Evolutionary conservation across 257 asterid genomes (phyloP), one percentile per base, ranked within the genome.

Genomic region (Thymus mandschuricus): DNA sequence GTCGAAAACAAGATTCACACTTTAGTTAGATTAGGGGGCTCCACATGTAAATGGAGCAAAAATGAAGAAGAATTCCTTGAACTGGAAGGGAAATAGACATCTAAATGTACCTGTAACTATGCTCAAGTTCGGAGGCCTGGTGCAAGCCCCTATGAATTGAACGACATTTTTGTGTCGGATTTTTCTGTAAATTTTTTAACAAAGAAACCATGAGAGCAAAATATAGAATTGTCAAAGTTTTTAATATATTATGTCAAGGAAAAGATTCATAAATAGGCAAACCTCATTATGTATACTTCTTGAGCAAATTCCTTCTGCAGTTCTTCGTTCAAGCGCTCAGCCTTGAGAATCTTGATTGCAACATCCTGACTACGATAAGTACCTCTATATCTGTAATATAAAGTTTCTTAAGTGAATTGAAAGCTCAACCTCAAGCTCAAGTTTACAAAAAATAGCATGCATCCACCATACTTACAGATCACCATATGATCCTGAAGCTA

Each of bases 241-340:
- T 21, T 21, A 21, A 21, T 45, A 11, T 49, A 15, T 51, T 15
- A 10, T 5, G 21, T 51, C 30, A 15, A 6, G 57, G 31, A 4
- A 11, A 58, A 58, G 10, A 9, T 58, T 31, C 28, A 10, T 30
- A 31, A 31, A 30, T 43, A 62, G 63, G 84, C 91, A 34, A 51
- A 91, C 98, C 97, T 94, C 98, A 94, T 91, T 76, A 94, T 94
- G 79, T 85, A 94, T 60, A 91, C 98, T 85, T 94, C 98, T 80
- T 94, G 98, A 11, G 90, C 97, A 46, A 94, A 94, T 84, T 94
- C 98, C 66, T 82, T 89, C 88, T 89, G 96, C 81, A 94, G 81
- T 77, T 87, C 96, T 44, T 89, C 61, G 72, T 87, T 89, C 77
- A 87, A 75, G 58, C 95, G 88, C 76, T 94, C 98, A 10, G 97